phyloP scores from a whole-genome alignment of 441 rosid species.

The Manihot esculenta region DNA sequence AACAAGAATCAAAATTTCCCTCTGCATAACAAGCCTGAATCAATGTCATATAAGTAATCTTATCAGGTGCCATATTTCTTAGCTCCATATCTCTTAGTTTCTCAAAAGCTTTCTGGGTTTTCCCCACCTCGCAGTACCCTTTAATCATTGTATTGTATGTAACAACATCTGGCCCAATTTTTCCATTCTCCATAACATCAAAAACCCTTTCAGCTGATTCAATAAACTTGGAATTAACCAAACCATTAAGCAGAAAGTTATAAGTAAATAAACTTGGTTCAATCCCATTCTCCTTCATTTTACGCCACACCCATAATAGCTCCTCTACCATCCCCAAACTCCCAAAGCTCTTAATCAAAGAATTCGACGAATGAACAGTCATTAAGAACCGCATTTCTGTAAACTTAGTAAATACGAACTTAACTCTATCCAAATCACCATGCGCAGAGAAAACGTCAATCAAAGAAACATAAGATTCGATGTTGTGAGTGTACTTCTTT shows the following conservation, averaged over 20 bases:
- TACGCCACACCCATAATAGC: conserved; percentile 70
- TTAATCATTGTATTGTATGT: conserved; percentile 80
- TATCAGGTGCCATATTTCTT: conserved; percentile 60
- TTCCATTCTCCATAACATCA: conserved; percentile 73
- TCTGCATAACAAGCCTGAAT: conserved; percentile 72
- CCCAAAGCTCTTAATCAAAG: conserved; percentile 62
- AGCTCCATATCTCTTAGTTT: conserved; percentile 63
- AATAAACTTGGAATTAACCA: conserved; percentile 64
- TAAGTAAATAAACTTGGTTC: conserved; percentile 66
- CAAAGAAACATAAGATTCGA: conserved; percentile 64
- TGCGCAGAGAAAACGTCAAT: conserved; percentile 52
- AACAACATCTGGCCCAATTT: conserved; percentile 64
- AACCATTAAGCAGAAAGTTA: conserved; percentile 69
- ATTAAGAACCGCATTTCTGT: conserved; percentile 40
- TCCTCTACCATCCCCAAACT: conserved; percentile 85
- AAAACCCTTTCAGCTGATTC: conserved; percentile 80
- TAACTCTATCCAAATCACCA: conserved; percentile 49
- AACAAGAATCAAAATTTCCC: conserved; percentile 58
- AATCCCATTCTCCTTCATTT: conserved; percentile 67
- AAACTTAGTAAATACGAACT: conserved; percentile 37
- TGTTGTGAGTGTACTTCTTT: conserved; percentile 56
- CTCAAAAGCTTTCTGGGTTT: conserved; percentile 58
- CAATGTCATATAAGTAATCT: conserved; percentile 75
- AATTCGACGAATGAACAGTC: conserved; percentile 43
- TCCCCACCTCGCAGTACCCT: conserved; percentile 75